Base-by-base conservation (phyloP, 345 rosid genomes). In the Hypericum androsaemum region DNA sequence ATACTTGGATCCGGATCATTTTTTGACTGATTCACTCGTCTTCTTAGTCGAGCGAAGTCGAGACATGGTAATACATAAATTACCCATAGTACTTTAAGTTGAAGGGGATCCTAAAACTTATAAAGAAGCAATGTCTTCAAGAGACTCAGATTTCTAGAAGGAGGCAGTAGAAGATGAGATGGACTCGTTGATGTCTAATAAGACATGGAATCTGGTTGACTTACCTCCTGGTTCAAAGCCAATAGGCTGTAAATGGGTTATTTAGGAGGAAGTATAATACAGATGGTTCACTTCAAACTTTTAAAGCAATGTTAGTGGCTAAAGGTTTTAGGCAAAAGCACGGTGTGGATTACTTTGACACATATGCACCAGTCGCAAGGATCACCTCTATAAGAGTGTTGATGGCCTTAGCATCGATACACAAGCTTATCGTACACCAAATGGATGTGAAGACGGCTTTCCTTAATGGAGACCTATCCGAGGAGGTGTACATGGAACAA, bases 81-180 rank as follows among this genome's bases (percentile, higher is more conserved):
- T 48, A 37, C 47, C 36, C 0, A 32, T 48, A 6, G 0, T 41
- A 12, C 14, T 54, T 2, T 47, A 15, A 5, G 3, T 55, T 0
- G 56, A 63, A 14, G 12, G 7, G 5, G 67, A 63, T 8, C 53
- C 47, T 7, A 32, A 53, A 28, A 46, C 45, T 0, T 54, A 5
- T 16, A 46, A 6, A 3, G 60, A 62, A 7, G 38, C 43, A 7
- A 47, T 54, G 43, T 0, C 43, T 2, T 51, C 48, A 0, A 22
- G 14, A 8, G 46, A 57, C 46, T 42, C 0, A 8, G 1, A 12
- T 5, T 52, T n/a, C n/a, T n/a, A n/a, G n/a, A n/a, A n/a, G n/a
- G n/a, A n/a, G n/a, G n/a, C n/a, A n/a, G n/a, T n/a, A n/a, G n/a
- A n/a, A n/a, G n/a, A n/a, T n/a, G n/a, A n/a, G n/a, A n/a, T n/a